Conservation (phyloP, 768 basidiomycete species). For the Calocybe gangraenosa region DNA sequence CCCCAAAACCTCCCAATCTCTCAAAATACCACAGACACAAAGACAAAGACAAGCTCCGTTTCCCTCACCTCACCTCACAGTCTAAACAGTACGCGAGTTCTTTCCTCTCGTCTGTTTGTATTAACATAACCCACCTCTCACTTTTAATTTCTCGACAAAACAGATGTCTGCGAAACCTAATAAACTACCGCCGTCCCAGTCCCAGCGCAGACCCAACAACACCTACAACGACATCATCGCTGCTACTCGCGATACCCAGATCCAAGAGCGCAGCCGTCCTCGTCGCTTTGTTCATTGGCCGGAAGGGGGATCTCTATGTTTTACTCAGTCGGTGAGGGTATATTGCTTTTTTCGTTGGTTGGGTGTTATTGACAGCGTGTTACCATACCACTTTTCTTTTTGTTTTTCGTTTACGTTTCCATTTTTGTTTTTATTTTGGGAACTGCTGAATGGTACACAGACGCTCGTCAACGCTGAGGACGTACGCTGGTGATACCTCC, state of each 20-base stretch:
- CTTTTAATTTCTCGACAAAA: not conserved
- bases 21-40: slow-evolving; percentile 47
- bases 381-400: too few species aligned
- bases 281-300: slow-evolving; percentile 81
- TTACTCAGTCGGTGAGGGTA: slow-evolving; percentile 69
- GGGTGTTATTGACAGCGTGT: too few species aligned
- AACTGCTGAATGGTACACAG: too few species aligned
- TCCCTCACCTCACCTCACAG: slow-evolving; percentile 45
- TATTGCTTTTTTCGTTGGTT: too few species aligned
- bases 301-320: slow-evolving; percentile 81
- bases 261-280: slow-evolving; percentile 70
- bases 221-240: too few species aligned
- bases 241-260: slow-evolving; percentile 44
- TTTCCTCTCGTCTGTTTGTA: not conserved
- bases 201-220: too few species aligned
- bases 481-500: slow-evolving; percentile 86
- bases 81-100: slow-evolving; percentile 40
- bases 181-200: slow-evolving; percentile 41
- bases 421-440: too few species aligned
- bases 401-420: too few species aligned
- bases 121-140: not conserved
- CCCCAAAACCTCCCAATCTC: slow-evolving; percentile 30
- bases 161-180: slow-evolving; percentile 58
- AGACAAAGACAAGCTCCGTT: slow-evolving; percentile 39
- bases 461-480: slow-evolving; percentile 64